Evolutionary conservation across 2,329 filamentous ascomycete species (phyloP).

Genomic region (Colletotrichum eleusines): DNA sequence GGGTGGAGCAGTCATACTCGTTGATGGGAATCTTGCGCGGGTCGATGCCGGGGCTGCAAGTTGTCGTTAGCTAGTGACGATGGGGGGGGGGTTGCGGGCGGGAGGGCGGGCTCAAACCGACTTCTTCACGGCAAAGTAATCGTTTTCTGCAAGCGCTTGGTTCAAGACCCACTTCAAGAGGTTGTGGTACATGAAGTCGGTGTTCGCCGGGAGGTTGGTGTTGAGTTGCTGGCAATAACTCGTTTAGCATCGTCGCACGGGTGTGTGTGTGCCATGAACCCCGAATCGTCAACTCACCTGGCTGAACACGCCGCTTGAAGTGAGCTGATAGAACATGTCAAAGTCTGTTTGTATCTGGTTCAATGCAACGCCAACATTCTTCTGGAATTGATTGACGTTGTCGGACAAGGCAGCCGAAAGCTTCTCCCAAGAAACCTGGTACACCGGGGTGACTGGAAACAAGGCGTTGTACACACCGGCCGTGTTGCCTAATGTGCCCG

Average conservation of each 20-base stretch:
- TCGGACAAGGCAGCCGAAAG: neutral
- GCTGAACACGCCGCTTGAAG: constrained; percentile 8
- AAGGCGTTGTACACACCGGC: constrained; percentile 4
- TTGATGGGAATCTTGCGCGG: constrained; percentile 20
- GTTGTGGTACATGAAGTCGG: constrained; percentile 28
- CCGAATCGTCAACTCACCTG: constrained; percentile 1
- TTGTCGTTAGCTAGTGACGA: neutral
- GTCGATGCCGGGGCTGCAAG: constrained; percentile 15
- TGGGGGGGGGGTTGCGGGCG: too few relatives aligned
- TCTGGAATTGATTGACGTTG: constrained; percentile 23
- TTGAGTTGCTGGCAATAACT: neutral
- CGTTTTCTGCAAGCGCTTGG: constrained; percentile 10
- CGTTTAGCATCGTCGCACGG: neutral
- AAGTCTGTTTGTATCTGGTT: constrained; percentile 27
- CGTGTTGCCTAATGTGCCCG: neutral
- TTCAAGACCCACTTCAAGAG: constrained; percentile 18
- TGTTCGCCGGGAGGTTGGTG: constrained; percentile 15
- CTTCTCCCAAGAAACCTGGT: constrained; percentile 14
- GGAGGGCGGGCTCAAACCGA: neutral
- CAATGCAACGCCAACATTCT: constrained; percentile 16
- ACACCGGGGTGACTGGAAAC: neutral
- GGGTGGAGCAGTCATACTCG: constrained; percentile 8
- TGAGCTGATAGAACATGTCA: constrained; percentile 1
- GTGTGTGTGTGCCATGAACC: accelerated
- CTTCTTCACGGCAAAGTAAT: constrained; percentile 31